Base-by-base conservation (phyloP, 2,329 filamentous ascomycete genomes). In the Penicillium freii region DNA sequence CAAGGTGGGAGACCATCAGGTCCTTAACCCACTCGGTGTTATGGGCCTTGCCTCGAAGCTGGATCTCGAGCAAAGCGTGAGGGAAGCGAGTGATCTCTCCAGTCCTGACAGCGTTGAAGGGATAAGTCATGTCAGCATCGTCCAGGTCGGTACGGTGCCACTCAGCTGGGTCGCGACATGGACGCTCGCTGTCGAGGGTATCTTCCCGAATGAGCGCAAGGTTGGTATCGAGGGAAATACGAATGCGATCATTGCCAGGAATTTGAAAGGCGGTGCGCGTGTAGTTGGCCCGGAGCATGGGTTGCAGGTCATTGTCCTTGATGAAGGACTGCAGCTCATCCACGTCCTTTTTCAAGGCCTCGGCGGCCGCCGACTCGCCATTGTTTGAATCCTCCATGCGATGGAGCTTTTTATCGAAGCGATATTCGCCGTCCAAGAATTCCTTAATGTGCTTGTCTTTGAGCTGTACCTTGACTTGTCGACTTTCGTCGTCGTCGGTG, bases 61-160 rank as follows among this genome's bases (percentile, higher is more conserved):
- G 97, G 77, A 99, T 92, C 75, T 99, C 94, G 19, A 99, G 81
- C 8, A 97, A 79, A 3, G 92, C 92, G 67, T 91, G 94, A 2
- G 93, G 93, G 73, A 99, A 99, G 59, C 89, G 87, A 44, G 87
- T 90, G 25, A 97, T 88, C 73, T 99, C 94, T 67, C 91, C 93
- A 74, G 93, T 91, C 69, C 92, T 90, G 71, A 97, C 89, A 57
- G 87, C 84, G 53, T 83, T 84, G 80, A 96, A 99, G 0, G 94
- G 94, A 67, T 91, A 97, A 44, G 89, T 84, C 84, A 97, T 89
- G 66, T 85, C 84, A 59, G 81, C 82, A 64, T 88, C 86, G 71
- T 99, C 94, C 66, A 99, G 92, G 68, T 99, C 94, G 23, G 82
- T 81, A 51, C 94, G 87, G 73, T 97, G 94, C 94, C 94, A 99